Conservation (phyloP, 192 early-diverging fungal genomes). For the Ambispora gerdemannii region DNA sequence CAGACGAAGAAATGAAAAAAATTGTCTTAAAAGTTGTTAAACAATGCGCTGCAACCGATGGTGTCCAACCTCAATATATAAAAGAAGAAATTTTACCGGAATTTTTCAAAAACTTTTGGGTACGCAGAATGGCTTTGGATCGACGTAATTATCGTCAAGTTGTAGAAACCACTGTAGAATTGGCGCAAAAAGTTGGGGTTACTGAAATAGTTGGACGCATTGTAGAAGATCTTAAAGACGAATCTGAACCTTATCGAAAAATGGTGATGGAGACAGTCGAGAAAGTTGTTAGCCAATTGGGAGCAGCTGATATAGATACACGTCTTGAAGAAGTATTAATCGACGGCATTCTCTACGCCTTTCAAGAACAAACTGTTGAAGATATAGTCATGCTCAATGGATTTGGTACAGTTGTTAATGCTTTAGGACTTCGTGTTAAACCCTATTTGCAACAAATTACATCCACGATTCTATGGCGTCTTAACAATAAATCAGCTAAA, state of each 20-base stretch:
- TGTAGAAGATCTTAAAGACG: conserved; percentile 93
- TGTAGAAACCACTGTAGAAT: conserved; percentile 93
- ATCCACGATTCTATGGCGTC: conserved; percentile 91
- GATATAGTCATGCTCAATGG: conserved; percentile 91
- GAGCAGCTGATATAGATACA: conserved; percentile 87
- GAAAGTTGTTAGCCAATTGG: conserved; percentile 70
- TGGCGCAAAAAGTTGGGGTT: conserved; percentile 91
- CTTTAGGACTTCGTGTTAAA: conserved; percentile 83
- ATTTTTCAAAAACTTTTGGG: conserved; percentile 97
- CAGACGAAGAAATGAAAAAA: conserved; percentile 98
- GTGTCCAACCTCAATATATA: conserved; percentile 82
- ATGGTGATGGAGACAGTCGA: conserved; percentile 99
- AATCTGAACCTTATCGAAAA: conserved; percentile 85
- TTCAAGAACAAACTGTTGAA: conserved; percentile 97
- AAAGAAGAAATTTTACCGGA: conserved; percentile 89
- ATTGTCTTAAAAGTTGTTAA: conserved; percentile 97
- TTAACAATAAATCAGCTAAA: conserved; percentile 95
- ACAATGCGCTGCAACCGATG: conserved; percentile 93
- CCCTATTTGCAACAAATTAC: conserved; percentile 93
- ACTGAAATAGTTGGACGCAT: conserved; percentile 84
- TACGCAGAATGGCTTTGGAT: conserved; percentile 94
- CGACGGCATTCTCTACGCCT: conserved; percentile 95
- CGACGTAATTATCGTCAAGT: conserved; percentile 89
- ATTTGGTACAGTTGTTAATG: conserved; percentile 92
- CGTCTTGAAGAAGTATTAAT: conserved; percentile 93